Evolutionary conservation across 495 filamentous ascomycete species (phyloP).

Genomic region (Hypomontagnella submonticulosa): DNA sequence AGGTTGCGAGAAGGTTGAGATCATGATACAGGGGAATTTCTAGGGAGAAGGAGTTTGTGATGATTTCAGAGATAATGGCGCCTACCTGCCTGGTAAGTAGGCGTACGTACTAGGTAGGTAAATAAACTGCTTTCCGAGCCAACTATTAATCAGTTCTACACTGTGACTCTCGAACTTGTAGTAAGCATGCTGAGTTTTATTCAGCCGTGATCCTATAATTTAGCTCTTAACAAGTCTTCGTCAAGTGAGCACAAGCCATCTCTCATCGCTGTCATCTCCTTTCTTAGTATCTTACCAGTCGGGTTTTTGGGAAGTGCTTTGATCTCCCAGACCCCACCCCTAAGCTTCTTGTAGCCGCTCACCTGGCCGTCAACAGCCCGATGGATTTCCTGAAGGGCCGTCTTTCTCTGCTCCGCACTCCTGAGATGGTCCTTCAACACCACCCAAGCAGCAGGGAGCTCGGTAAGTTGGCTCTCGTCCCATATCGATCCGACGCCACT

Average conservation of each 20-base stretch:
- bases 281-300: conserved; percentile 52
- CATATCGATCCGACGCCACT: conserved; percentile 76
- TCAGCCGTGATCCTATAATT: conserved; percentile 24
- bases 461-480: conserved; percentile 68
- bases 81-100: too few relatives aligned
- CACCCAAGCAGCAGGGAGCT: conserved; percentile 77
- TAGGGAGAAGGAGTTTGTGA: too few relatives aligned
- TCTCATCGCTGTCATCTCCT: conserved; percentile 44
- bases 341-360: conserved; percentile 52
- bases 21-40: too few relatives aligned
- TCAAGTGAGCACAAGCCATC: conserved; percentile 40
- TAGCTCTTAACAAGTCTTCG: conserved; percentile 12
- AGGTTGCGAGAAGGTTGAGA: too few relatives aligned
- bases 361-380: conserved; percentile 61
- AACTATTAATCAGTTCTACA: not conserved
- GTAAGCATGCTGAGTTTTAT: not conserved
- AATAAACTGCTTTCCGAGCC: too few relatives aligned
- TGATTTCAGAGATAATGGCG: too few relatives aligned
- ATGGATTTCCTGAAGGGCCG: conserved; percentile 64
- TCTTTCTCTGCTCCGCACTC: conserved; percentile 48
- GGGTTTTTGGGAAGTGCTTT: conserved; percentile 50
- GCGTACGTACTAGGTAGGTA: too few relatives aligned
- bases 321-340: conserved; percentile 52
- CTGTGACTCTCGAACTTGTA: not conserved
- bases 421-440: conserved; percentile 62